These are phyloP conservation scores for Eimeria praecox DNA, from an alignment of 169 alveolate genomes.

Conservation along the genomic window DNA sequence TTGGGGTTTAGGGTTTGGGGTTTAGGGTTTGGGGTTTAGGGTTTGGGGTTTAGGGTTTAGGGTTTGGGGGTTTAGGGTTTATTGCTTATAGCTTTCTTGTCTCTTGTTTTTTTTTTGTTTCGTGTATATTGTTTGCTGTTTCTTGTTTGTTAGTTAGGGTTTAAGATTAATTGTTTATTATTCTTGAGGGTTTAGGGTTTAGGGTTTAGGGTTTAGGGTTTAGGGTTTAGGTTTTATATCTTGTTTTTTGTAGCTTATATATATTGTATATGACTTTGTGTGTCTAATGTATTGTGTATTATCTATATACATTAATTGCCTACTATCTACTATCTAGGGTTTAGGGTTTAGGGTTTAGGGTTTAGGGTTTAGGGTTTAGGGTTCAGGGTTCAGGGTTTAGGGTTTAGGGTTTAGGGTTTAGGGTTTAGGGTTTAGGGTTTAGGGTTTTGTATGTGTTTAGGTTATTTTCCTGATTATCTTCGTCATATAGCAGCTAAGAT, in stretches of 20 bases:
- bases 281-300: too few relatives aligned
- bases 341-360: constrained; percentile 49
- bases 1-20: constrained; percentile 43
- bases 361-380: constrained; percentile 36
- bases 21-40: constrained; percentile 35
- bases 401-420: constrained; percentile 31
- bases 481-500: constrained; percentile 14
- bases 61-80: constrained; percentile 19
- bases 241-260: too few relatives aligned
- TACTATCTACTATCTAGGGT: not conserved
- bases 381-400: not conserved
- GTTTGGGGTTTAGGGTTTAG: constrained; percentile 44
- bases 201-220: too few relatives aligned
- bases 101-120: too few relatives aligned
- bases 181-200: too few relatives aligned
- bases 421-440: constrained; percentile 49
- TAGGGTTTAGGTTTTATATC: too few relatives aligned
- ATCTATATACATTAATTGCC: too few relatives aligned
- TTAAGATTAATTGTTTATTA: too few relatives aligned
- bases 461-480: constrained; percentile 67
- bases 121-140: too few relatives aligned
- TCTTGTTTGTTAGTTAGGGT: too few relatives aligned
- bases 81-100: not conserved
- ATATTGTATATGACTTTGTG: too few relatives aligned
- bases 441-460: not conserved